phyloP scores from a whole-genome alignment of 495 filamentous ascomycete genomes.

The Aspergillus cavernicola region DNA sequence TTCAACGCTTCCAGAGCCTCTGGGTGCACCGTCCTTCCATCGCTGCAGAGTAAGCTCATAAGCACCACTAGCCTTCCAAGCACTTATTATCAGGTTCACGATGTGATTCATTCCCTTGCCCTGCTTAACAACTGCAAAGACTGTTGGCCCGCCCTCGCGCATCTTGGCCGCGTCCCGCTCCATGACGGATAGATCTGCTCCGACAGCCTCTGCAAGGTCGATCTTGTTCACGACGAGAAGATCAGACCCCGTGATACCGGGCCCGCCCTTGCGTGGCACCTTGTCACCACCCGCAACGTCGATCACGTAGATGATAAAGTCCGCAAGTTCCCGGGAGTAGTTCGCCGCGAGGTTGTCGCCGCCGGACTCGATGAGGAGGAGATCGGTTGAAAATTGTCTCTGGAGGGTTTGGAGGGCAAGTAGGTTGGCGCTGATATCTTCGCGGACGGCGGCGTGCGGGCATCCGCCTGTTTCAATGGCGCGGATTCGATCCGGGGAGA shows the following conservation, averaged over 20 bases:
- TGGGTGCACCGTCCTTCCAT: conserved; percentile 50
- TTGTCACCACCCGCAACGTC: conserved; percentile 98
- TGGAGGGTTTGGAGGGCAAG: conserved; percentile 88
- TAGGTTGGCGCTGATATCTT: conserved; percentile 93
- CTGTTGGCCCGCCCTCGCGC: conserved; percentile 92
- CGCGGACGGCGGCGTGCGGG: conserved; percentile 94
- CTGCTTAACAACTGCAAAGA: conserved; percentile 96
- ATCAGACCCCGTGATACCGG: conserved; percentile 93
- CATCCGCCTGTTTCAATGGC: conserved; percentile 98
- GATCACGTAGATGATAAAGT: conserved; percentile 98
- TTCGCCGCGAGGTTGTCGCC: conserved; percentile 97
- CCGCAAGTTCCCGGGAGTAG: conserved; percentile 88
- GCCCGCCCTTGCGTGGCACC: conserved; percentile 91
- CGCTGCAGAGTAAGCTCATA: conserved; percentile 50
- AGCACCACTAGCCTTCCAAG: conserved; percentile 87
- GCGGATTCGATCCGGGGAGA: conserved; percentile 76
- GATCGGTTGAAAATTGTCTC: conserved; percentile 61
- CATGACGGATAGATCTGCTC: conserved; percentile 91
- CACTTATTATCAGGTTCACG: conserved; percentile 81
- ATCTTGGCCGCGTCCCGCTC: conserved; percentile 92
- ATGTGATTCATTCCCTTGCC: conserved; percentile 80
- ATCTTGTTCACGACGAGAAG: conserved; percentile 94
- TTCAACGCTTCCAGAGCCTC: conserved; percentile 41
- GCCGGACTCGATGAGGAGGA: conserved; percentile 90
- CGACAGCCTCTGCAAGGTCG: conserved; percentile 86